A percentile compares a stretch with the other conserved stretches of the same genome.
Evolutionary conservation across 23 red algal species (phyloP).

Genomic region (Gracilaria domingensis): DNA sequence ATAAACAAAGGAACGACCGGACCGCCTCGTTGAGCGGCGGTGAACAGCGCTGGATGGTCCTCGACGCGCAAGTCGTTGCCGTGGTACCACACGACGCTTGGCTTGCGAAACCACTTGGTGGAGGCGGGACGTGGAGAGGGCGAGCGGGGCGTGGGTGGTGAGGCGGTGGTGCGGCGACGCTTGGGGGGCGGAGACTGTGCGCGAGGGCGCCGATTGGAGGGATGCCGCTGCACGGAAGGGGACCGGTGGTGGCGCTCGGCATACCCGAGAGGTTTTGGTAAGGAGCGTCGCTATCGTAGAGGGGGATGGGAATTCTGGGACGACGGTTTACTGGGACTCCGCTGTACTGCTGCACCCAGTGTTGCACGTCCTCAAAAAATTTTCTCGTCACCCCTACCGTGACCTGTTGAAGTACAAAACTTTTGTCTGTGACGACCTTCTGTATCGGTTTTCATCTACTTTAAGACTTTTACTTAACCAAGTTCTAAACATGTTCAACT

Average conservation of each 20-base stretch:
- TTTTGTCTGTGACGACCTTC: no score
- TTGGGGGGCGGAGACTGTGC: slow-evolving; percentile 40
- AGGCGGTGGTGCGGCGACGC: slow-evolving; percentile 25
- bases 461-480: no score
- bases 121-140: background rate
- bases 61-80: slow-evolving; percentile 95
- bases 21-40: slow-evolving; percentile 87
- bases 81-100: slow-evolving; percentile 89
- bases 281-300: background rate
- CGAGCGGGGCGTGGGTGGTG: background rate
- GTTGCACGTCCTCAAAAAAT: no score
- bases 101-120: slow-evolving; percentile 77
- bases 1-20: slow-evolving; percentile 87
- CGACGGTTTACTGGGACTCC: background rate
- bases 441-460: no score
- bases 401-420: no score
- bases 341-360: no score
- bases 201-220: slow-evolving; percentile 1
- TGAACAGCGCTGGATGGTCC: slow-evolving; percentile 92
- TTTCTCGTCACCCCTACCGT: no score
- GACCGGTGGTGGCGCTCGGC: background rate
- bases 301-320: background rate
- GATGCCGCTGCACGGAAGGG: slow-evolving; percentile 18
- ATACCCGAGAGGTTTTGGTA: background rate
- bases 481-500: no score